A percentile compares a stretch with the other conserved stretches of the same genome.
Conservation (phyloP, 345 rosid species). For the Hibiscus mutabilis region DNA sequence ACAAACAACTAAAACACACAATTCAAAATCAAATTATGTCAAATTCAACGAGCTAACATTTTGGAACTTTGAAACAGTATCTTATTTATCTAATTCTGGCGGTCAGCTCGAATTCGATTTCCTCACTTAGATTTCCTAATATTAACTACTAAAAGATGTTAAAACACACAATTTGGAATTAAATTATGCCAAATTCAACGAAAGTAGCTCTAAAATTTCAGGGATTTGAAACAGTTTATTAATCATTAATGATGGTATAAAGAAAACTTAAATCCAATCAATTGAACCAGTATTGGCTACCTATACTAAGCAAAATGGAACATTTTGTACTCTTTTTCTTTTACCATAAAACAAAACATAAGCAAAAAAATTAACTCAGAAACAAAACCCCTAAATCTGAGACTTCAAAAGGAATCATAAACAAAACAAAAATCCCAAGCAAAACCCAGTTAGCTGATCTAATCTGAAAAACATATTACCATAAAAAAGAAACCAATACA, state of each 20-base stretch:
- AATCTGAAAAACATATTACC: neutral
- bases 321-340: neutral
- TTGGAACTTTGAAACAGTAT: neutral
- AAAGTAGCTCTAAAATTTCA: neutral
- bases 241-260: neutral
- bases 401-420: neutral
- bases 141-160: neutral
- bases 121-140: neutral
- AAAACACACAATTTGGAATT: neutral
- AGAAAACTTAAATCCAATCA: neutral
- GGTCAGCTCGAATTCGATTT: neutral
- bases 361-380: neutral
- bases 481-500: neutral
- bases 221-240: neutral
- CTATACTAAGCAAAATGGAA: neutral
- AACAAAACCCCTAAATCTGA: neutral
- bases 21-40: neutral
- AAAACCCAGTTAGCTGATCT: constrained; percentile 5
- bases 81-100: neutral
- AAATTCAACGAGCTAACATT: neutral
- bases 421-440: neutral
- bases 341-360: neutral
- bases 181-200: neutral
- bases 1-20: neutral
- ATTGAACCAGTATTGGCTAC: neutral